Conservation (phyloP, 2,329 filamentous ascomycete genomes). For the Aureobasidium pullulans region DNA sequence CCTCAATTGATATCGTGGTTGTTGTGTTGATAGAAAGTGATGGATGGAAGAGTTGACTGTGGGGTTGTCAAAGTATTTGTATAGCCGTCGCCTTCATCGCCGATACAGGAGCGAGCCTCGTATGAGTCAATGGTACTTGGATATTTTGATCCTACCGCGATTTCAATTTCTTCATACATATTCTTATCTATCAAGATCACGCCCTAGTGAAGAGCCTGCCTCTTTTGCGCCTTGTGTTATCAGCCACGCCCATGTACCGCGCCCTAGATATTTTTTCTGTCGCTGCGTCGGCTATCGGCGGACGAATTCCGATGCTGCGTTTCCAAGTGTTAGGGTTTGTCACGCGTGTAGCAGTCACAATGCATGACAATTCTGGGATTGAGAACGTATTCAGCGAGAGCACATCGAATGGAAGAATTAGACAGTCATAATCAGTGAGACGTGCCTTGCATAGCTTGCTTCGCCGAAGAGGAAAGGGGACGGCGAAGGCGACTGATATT, state of each 20-base stretch:
- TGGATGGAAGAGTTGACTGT: not conserved
- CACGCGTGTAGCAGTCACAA: no score
- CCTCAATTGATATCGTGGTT: not conserved
- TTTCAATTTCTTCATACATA: not conserved
- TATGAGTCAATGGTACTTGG: constrained; percentile 8
- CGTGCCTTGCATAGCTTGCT: no score
- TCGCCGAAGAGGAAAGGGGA: no score
- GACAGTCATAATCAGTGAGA: no score
- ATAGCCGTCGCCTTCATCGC: not conserved
- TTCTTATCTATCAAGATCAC: not conserved
- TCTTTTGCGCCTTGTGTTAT: constrained; percentile 3
- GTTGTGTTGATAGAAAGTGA: not conserved
- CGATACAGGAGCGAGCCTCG: constrained; percentile 5
- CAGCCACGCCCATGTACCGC: not conserved
- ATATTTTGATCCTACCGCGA: not conserved
- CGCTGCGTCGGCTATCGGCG: not conserved
- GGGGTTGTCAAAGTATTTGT: constrained; percentile 6
- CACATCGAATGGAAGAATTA: no score
- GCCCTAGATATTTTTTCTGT: not conserved
- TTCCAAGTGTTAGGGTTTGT: no score
- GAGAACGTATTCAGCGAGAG: no score
- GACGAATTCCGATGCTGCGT: not conserved
- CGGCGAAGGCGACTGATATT: no score
- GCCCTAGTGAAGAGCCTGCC: not conserved
- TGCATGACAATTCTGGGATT: no score